phyloP scores from a whole-genome alignment of 2,329 filamentous ascomycete species.

The Trichoderma sp. region DNA sequence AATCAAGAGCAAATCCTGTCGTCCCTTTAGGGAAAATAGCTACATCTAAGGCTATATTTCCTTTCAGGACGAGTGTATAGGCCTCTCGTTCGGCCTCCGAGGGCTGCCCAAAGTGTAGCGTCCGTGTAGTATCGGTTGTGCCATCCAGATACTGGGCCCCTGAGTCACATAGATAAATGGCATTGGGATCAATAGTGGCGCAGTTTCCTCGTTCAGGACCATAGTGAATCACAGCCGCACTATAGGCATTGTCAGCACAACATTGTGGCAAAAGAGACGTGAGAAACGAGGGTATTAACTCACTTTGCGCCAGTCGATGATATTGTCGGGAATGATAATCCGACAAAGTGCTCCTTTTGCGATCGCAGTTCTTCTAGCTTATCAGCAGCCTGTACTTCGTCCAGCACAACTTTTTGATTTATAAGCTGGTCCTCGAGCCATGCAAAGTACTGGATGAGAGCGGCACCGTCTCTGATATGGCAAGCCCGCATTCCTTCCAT shows the following conservation, averaged over 20 bases:
- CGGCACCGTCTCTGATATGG: conserved; percentile 90
- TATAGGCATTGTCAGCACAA: conserved; percentile 43
- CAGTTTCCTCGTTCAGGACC: conserved; percentile 83
- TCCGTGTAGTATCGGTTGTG: conserved; percentile 94
- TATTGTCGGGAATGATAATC: conserved; percentile 93
- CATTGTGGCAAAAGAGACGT: neutral
- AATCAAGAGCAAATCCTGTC: conserved; percentile 88
- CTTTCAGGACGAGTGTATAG: conserved; percentile 93
- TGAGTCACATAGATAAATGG: conserved; percentile 94
- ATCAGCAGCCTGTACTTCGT: conserved; percentile 90
- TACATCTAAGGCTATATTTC: conserved; percentile 84
- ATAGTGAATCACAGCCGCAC: conserved; percentile 96
- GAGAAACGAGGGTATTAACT: conserved; percentile 37
- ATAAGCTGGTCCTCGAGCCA: conserved; percentile 92
- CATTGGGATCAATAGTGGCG: conserved; percentile 78
- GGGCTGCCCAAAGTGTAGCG: conserved; percentile 86
- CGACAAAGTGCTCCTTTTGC: conserved; percentile 74
- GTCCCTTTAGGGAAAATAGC: conserved; percentile 94
- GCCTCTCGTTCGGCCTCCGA: conserved; percentile 82
- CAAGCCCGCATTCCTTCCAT: conserved; percentile 91
- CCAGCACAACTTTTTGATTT: conserved; percentile 71
- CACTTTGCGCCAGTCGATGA: conserved; percentile 84
- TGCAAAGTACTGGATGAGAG: conserved; percentile 88
- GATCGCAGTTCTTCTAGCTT: conserved; percentile 79
- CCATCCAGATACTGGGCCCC: conserved; percentile 96